A percentile compares a stretch with the other conserved stretches of the same genome.
These are phyloP conservation scores for Angomonas desouzai DNA, from an alignment of 208 protist genomes.

Conservation along the genomic window DNA sequence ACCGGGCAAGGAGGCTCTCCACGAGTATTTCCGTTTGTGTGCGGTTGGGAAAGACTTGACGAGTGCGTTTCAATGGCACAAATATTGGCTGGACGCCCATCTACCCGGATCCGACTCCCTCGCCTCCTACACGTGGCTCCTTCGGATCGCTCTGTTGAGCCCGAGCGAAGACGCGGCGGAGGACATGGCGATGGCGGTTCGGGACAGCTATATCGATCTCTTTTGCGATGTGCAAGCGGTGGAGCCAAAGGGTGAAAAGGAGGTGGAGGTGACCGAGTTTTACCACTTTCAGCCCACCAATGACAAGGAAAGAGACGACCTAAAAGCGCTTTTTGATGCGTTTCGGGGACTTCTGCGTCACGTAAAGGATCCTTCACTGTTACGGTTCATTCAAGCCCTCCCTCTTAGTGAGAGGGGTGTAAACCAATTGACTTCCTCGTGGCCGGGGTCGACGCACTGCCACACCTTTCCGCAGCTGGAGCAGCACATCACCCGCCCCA, in stretches of 20 bases:
- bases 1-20: constrained; percentile 43
- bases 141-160: constrained; percentile 43
- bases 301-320: constrained; percentile 26
- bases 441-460: constrained; percentile 47
- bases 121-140: constrained; percentile 56
- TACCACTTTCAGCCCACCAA: constrained; percentile 23
- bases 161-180: constrained; percentile 71
- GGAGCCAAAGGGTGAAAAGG: background rate
- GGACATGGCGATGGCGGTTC: constrained; percentile 76
- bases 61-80: constrained; percentile 77
- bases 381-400: constrained; percentile 41
- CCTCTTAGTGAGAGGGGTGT: constrained; percentile 14
- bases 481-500: constrained; percentile 10
- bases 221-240: constrained; percentile 17
- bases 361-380: constrained; percentile 27
- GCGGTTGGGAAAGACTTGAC: constrained; percentile 72
- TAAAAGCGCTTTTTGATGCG: constrained; percentile 30
- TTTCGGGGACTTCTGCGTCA: constrained; percentile 36
- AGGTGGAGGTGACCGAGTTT: constrained; percentile 8
- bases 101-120: constrained; percentile 20
- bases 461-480: constrained; percentile 73
- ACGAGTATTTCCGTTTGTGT: constrained; percentile 81
- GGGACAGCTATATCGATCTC: constrained; percentile 49
- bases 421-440: no score
- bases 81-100: constrained; percentile 73